These are phyloP conservation scores for Exobasidium rhododendri DNA, from an alignment of 1,284 basidiomycete genomes.

Conservation along the genomic window DNA sequence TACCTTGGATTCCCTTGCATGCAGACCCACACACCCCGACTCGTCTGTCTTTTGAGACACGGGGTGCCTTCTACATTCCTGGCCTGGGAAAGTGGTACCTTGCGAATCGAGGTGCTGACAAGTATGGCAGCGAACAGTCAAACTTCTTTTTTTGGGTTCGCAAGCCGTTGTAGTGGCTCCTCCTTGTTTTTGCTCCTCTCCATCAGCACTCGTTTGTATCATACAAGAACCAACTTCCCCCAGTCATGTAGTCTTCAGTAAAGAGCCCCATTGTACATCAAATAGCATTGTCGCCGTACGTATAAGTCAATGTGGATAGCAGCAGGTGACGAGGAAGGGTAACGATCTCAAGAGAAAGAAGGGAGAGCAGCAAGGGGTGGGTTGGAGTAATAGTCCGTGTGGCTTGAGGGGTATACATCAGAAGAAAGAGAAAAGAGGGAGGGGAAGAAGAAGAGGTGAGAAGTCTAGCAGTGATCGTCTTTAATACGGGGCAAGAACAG, in stretches of 20 bases:
- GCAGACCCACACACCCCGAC: slow-evolving; percentile 19
- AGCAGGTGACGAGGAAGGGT: no score
- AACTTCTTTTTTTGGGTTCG: slow-evolving; percentile 54
- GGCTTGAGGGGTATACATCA: no score
- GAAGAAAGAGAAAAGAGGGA: no score
- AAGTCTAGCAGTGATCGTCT: neutral
- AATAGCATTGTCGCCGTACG: no score
- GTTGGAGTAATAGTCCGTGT: no score
- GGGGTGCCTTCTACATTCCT: slow-evolving; percentile 47
- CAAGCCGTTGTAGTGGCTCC: slow-evolving; percentile 27
- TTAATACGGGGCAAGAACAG: neutral
- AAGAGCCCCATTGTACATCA: no score
- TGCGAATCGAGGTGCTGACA: slow-evolving; percentile 16
- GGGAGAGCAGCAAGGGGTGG: no score
- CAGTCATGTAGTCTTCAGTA: no score
- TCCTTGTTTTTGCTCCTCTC: neutral
- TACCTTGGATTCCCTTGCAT: neutral
- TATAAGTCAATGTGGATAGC: no score
- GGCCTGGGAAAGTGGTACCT: slow-evolving; percentile 39
- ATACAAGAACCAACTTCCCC: no score
- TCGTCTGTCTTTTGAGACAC: slow-evolving; percentile 40
- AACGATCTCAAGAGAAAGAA: no score
- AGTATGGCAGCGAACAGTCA: slow-evolving; percentile 32
- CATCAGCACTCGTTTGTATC: neutral
- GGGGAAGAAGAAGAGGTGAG: neutral